phyloP scores from a whole-genome alignment of 2,329 filamentous ascomycete species.

The Thermothelomyces thermophilus region DNA sequence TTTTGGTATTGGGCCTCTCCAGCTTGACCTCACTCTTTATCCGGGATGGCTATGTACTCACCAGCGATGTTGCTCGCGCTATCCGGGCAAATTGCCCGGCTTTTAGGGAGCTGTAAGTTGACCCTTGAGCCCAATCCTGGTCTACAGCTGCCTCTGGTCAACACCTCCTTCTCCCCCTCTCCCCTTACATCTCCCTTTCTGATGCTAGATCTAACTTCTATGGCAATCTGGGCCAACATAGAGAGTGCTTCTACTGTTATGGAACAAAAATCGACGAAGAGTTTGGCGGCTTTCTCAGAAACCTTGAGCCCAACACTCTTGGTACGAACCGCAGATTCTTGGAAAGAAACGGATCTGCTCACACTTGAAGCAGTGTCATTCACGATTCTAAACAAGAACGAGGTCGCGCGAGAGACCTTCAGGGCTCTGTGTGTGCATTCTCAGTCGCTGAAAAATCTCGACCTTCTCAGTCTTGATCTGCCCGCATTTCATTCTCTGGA shows the following conservation, averaged over 20 bases:
- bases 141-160: background rate
- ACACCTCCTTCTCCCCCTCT: too few relatives aligned
- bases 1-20: constrained; percentile 53
- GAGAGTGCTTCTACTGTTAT: constrained; percentile 43
- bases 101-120: constrained; percentile 46
- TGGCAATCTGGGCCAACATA: background rate
- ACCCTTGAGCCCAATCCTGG: background rate
- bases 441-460: constrained; percentile 30
- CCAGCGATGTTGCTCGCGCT: constrained; percentile 44
- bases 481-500: constrained; percentile 28
- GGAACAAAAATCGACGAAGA: constrained; percentile 47
- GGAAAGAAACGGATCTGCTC: background rate
- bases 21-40: constrained; percentile 54
- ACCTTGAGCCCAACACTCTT: constrained; percentile 50
- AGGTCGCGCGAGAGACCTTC: constrained; percentile 49
- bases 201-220: background rate
- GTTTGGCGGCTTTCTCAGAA: constrained; percentile 51
- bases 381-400: constrained; percentile 49
- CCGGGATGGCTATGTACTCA: constrained; percentile 54
- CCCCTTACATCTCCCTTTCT: background rate
- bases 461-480: constrained; percentile 28
- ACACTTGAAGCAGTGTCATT: constrained; percentile 38
- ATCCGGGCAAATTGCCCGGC: constrained; percentile 53
- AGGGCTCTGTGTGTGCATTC: constrained; percentile 43
- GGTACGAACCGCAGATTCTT: constrained; percentile 6